Evolutionary conservation across 768 basidiomycete species (phyloP), one percentile per base, ranked within the genome.

Genomic region (Phylloporus arenicola): DNA sequence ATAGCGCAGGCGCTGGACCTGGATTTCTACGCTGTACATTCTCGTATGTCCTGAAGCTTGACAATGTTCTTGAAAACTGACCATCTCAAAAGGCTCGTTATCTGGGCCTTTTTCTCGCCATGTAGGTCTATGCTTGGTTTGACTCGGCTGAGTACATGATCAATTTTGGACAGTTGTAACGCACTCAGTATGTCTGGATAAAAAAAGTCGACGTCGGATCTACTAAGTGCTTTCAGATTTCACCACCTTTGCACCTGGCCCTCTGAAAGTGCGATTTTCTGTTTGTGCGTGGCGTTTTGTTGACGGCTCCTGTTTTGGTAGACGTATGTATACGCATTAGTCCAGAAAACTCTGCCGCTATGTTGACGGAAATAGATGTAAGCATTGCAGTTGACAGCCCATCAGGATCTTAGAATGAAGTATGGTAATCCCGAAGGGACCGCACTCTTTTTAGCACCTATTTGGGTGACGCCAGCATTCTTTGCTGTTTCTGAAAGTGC

Each of bases 401-500:
- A n/a, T 13, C 29, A 13, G 1, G n/a, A 11, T 17, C 4, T 37
- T 17, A 16, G 33, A 13, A 25, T 6, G 5, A 14, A 6, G 9
- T 24, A 3, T 20, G 19, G 19, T 24, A 19, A 30, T 35, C 4
- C 5, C 4, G 10, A 56, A 56, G 51, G 42, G 4, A 35, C 30
- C 16, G 30, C 3, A 22, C 0, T 37, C 0, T 6, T 4, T 35
- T 10, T 47, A 10, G 8, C 14, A 0, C 3, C 17, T 24, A 3
- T 4, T 2, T 54, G 52, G 52, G 3, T 7, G 13, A 30, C 31
- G 16, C 9, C 19, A 7, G 3, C 51, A 1, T 57, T 55, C 8
- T 6, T 48, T 25, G 31, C 25, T 25, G 17, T 44, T n/a, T 31
- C 25, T 7, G 56, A 57, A 10, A 4, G 56, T 56, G 19, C 48